Evolutionary conservation across 2,329 filamentous ascomycete species (phyloP), one percentile per base, ranked within the genome.

Genomic region (Colletotrichum trifolii): DNA sequence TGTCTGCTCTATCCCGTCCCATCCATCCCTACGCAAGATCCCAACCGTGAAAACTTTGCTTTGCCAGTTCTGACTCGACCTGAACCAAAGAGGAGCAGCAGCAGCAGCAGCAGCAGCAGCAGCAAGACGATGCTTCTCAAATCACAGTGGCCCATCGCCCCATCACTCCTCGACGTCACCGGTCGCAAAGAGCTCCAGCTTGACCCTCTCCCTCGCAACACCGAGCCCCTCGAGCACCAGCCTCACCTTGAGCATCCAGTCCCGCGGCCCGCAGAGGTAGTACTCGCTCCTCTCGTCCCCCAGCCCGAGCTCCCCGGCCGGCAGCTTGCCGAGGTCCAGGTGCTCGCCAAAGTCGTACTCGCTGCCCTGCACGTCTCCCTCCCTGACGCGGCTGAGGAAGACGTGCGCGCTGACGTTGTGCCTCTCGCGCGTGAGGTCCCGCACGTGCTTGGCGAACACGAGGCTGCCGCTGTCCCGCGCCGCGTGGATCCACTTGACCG

Each of bases 121-220:
- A 25, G 25, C 25, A 2, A 25, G 25, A 5, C 25, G 25, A 25
- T 25, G 11, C 47, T 33, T 35, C 33, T 56, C 40, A 53, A 65
- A 61, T 43, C 58, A 54, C 36, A 3, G 36, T 33, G 17, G 34
- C 36, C 46, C 43, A 17, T 25, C 10, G 15, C 8, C 8, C 34
- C 39, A 25, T 58, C 39, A 56, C 35, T 64, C 35, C 42, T 67
- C 54, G 40, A 80, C 72, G 56, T 81, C 78, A 13, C 87, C 87
- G 1, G 87, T 88, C n/a, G 82, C 84, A 69, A 92, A 93, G 36
- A 91, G 75, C 76, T 94, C 91, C 69, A 92, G 82, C 71, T 88
- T 85, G 59, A 92, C 83, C 69, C 87, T 84, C 36, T 82, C 82
- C n/a, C 76, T 75, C 1, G 79, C 75, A 1, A 93, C 89, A 0